Percentiles rank a stretch among this genome's conserved stretches.
These are phyloP conservation scores for Ceratobasidium sp. DNA, from an alignment of 1,284 basidiomycete genomes.

Conservation along the genomic window DNA sequence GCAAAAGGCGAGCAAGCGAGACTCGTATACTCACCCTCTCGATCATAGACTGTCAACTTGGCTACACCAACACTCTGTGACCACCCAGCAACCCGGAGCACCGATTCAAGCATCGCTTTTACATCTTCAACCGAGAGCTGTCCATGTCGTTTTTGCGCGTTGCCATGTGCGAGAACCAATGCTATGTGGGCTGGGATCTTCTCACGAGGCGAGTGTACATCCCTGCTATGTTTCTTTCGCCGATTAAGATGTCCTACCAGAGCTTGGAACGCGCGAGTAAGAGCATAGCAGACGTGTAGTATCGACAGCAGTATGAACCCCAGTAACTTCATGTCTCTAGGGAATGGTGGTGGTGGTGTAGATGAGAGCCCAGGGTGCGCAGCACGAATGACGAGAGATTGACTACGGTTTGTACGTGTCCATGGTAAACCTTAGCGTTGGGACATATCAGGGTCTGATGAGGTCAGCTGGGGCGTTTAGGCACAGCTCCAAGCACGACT, in stretches of 20 bases:
- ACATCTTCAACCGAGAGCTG: constrained; percentile 26
- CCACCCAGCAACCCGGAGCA: constrained; percentile 31
- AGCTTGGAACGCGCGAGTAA: constrained; percentile 36
- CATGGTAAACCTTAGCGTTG: background rate
- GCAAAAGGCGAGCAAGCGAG: background rate
- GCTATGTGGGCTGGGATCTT: constrained; percentile 34
- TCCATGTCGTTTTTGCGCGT: constrained; percentile 35
- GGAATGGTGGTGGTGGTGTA: background rate
- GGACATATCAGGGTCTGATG: constrained; percentile 28
- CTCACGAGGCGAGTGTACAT: constrained; percentile 18
- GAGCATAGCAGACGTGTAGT: constrained; percentile 30
- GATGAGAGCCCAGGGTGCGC: background rate
- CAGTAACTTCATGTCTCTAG: background rate
- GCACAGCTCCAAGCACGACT: background rate
- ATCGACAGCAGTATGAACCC: constrained; percentile 30
- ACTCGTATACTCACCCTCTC: constrained; percentile 9
- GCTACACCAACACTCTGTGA: constrained; percentile 15
- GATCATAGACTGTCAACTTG: constrained; percentile 34
- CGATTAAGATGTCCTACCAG: constrained; percentile 12
- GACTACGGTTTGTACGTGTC: constrained; percentile 26
- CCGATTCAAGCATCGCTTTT: constrained; percentile 36
- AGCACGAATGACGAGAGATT: constrained; percentile 29
- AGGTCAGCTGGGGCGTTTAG: constrained; percentile 13
- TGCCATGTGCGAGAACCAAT: constrained; percentile 28
- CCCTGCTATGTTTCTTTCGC: constrained; percentile 3